Evolutionary conservation across 148 eudicot genomes (phyloP), one percentile per base, ranked within the genome.

Genomic region (Hydrangea macrophylla): DNA sequence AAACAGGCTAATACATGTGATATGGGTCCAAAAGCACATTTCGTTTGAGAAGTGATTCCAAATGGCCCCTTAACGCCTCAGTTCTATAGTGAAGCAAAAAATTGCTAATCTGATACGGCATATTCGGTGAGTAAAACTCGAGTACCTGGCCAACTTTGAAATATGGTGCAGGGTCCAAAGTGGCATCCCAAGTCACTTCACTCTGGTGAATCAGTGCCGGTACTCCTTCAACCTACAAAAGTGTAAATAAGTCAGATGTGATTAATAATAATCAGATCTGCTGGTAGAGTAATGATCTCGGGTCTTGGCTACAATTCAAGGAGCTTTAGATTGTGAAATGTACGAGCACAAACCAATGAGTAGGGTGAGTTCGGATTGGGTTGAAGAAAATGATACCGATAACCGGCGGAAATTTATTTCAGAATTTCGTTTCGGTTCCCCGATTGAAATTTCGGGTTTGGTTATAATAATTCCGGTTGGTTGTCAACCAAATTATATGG

Each of bases 111-210:
- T 35, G 7, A 37, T 72, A 40, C 17, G 3, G 20, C 20, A 11
- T 15, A 56, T 20, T 23, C 6, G 13, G 58, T 9, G 33, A 28
- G 15, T 6, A 69, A 64, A n/a, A 37, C 44, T 61, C 55, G 56
- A 40, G 20, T 81, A 88, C 99, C 99, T 90, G 96, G 50, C 99
- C 97, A 64, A 91, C 72, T 82, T 88, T 88, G 45, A 88, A 86
- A 75, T 73, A 87, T n/a, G 89, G 76, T 67, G 82, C 81, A 67
- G 88, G 89, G 75, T 94, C 85, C 60, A 90, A 81, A 62, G 86
- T 86, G 61, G 80, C 82, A 77, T 90, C 97, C 99, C 99, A 94
- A 2, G 99, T 86, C 35, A 94, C 90, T 84, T 94, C 99, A 58
- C 93, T 69, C 77, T 85, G 93, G 78, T 94, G 97, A 76, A 94